Conservation (phyloP, 106 monocot species). For the Phalaenopsis equestris region DNA sequence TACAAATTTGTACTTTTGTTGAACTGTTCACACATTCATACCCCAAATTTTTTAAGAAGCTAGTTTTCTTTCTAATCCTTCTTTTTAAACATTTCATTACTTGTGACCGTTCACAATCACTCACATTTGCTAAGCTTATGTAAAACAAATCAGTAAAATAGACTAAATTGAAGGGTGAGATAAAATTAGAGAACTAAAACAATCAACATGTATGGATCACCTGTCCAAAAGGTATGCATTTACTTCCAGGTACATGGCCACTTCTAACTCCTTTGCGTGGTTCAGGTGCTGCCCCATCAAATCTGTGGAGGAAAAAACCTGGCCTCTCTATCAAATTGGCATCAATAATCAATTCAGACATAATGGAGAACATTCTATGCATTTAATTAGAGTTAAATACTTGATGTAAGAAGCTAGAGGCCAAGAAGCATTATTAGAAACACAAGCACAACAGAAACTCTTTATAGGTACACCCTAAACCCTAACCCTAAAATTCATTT, state of each 20-base stretch:
- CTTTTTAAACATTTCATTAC: neutral
- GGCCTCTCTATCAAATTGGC: neutral
- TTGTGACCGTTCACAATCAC: neutral
- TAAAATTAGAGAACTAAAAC: neutral
- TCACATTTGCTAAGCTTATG: neutral
- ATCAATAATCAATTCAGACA: neutral
- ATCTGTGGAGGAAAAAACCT: constrained; percentile 29
- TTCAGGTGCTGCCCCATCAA: constrained; percentile 82
- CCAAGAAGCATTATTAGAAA: neutral
- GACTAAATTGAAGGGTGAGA: neutral
- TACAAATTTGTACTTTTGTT: neutral
- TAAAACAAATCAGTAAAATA: neutral
- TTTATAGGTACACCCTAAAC: too few relatives aligned
- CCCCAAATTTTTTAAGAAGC: neutral
- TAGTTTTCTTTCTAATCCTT: neutral
- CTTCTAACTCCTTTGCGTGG: constrained; percentile 87
- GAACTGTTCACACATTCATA: neutral
- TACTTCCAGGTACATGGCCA: constrained; percentile 94
- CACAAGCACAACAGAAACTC: neutral
- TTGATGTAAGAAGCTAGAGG: neutral
- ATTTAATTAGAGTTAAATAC: neutral
- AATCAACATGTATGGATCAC: constrained; percentile 13
- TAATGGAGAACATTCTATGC: neutral
- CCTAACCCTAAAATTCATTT: too few relatives aligned
- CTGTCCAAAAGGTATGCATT: constrained; percentile 92